Percentiles rank a stretch among this genome's conserved stretches.
phyloP scores from a whole-genome alignment of 768 basidiomycete genomes.

The Podaxis pistillaris region DNA sequence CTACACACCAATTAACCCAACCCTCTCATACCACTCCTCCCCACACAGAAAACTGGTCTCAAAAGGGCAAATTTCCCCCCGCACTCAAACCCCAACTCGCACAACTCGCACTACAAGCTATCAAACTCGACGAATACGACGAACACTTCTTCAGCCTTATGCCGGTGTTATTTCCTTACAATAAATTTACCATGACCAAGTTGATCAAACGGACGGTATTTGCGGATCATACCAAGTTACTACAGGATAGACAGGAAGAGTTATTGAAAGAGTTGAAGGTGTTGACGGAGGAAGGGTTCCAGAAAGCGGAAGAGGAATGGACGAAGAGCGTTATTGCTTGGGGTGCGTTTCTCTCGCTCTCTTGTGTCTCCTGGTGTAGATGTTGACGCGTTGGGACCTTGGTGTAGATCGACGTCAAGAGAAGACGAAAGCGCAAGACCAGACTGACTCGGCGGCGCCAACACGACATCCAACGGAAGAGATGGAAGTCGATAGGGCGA shows the following conservation, averaged over 20 bases:
- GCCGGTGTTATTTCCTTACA: slow-evolving; percentile 89
- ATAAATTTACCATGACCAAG: slow-evolving; percentile 95
- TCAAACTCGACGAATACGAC: slow-evolving; percentile 84
- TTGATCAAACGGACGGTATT: slow-evolving; percentile 90
- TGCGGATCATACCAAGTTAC: slow-evolving; percentile 62
- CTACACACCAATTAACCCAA: neutral
- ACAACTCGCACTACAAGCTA: slow-evolving; percentile 73
- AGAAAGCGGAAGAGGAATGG: slow-evolving; percentile 74
- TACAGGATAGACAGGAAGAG: slow-evolving; percentile 67
- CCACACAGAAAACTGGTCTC: slow-evolving; percentile 66
- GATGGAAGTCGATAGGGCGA: slow-evolving; percentile 21
- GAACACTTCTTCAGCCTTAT: slow-evolving; percentile 90
- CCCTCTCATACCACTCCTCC: neutral
- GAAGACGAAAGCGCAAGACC: neutral
- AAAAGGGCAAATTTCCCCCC: slow-evolving; percentile 90
- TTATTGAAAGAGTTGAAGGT: slow-evolving; percentile 60
- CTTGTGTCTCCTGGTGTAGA: slow-evolving; percentile 32
- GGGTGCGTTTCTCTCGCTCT: slow-evolving; percentile 43
- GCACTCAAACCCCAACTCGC: slow-evolving; percentile 69
- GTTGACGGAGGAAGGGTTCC: slow-evolving; percentile 63
- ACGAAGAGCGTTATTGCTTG: slow-evolving; percentile 67
- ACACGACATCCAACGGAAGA: slow-evolving; percentile 48
- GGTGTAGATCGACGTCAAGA: slow-evolving; percentile 8
- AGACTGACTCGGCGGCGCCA: slow-evolving; percentile 34
- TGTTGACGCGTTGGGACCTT: slow-evolving; percentile 20